These are phyloP conservation scores for Pyrenophora teres DNA, from an alignment of 2,329 filamentous ascomycete genomes.

Conservation along the genomic window DNA sequence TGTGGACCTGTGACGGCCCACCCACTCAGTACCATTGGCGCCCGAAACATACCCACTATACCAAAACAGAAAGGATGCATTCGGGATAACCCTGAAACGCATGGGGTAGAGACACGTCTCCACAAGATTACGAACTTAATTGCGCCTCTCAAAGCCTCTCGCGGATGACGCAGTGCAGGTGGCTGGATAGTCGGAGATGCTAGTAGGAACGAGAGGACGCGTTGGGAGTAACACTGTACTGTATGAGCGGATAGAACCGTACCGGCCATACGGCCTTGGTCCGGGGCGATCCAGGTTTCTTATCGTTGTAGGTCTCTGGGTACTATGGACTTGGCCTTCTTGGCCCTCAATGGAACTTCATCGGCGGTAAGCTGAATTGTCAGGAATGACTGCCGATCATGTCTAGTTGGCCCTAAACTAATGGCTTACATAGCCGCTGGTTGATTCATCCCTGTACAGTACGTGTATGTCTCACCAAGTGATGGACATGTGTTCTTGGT, in stretches of 20 bases:
- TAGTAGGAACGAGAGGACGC: background rate
- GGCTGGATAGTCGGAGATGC: too few relatives aligned
- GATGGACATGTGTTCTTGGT: background rate
- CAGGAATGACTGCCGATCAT: constrained; percentile 7
- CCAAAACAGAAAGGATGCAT: constrained; percentile 7
- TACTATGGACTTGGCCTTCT: constrained; percentile 23
- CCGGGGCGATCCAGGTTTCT: constrained; percentile 4
- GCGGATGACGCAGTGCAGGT: too few relatives aligned
- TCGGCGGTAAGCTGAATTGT: constrained; percentile 6
- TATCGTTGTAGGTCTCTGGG: constrained; percentile 12
- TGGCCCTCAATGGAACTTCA: constrained; percentile 11
- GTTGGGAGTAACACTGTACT: background rate
- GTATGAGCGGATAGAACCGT: background rate
- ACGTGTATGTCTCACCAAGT: constrained; percentile 3
- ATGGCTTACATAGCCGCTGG: background rate
- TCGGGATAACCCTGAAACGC: constrained; percentile 7
- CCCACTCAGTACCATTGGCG: background rate
- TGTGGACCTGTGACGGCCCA: too few relatives aligned
- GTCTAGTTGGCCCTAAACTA: background rate
- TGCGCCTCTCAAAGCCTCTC: too few relatives aligned
- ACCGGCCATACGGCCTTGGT: constrained; percentile 1
- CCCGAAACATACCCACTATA: constrained; percentile 10
- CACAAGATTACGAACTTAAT: constrained; percentile 10
- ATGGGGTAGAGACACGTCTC: background rate
- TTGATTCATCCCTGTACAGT: background rate